Conservation (phyloP, 2,329 filamentous ascomycete species). For the Davidsoniella eucalypti region DNA sequence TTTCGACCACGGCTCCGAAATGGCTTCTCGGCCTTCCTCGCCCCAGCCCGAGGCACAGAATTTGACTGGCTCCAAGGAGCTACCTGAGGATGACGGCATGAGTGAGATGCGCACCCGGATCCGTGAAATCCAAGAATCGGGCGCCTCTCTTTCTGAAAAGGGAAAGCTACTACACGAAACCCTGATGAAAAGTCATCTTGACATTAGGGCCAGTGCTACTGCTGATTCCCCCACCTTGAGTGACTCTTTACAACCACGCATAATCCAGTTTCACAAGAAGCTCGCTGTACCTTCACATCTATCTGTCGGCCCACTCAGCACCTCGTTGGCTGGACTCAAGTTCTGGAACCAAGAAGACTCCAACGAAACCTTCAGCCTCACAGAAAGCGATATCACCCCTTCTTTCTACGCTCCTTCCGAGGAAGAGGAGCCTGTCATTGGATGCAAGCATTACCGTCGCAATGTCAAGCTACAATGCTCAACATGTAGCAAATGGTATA, state of each 20-base stretch:
- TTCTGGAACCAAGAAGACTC: constrained; percentile 37
- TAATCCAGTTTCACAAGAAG: constrained; percentile 16
- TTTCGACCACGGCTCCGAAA: too few species aligned
- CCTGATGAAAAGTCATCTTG: constrained; percentile 49
- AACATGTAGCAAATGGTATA: constrained; percentile 81
- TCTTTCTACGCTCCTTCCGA: constrained; percentile 43
- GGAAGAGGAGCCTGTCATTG: constrained; percentile 32
- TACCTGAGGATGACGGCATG: constrained; percentile 68
- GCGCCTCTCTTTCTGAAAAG: constrained; percentile 45
- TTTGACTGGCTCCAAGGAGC: not conserved
- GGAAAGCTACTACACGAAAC: constrained; percentile 55
- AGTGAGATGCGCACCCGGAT: constrained; percentile 48
- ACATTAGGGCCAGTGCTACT: not conserved
- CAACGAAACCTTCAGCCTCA: constrained; percentile 30
- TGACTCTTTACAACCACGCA: constrained; percentile 2
- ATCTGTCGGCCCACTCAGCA: constrained; percentile 14
- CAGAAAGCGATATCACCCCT: constrained; percentile 45
- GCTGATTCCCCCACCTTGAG: not conserved
- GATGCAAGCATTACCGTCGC: constrained; percentile 83
- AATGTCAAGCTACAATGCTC: constrained; percentile 94
- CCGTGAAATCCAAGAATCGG: constrained; percentile 46
- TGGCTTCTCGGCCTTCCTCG: too few species aligned
- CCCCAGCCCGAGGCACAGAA: too few species aligned
- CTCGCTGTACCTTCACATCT: constrained; percentile 12
- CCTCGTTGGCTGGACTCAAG: constrained; percentile 35